These are phyloP conservation scores for Xylariaceae sp. DNA, from an alignment of 2,329 filamentous ascomycete genomes.

Conservation along the genomic window DNA sequence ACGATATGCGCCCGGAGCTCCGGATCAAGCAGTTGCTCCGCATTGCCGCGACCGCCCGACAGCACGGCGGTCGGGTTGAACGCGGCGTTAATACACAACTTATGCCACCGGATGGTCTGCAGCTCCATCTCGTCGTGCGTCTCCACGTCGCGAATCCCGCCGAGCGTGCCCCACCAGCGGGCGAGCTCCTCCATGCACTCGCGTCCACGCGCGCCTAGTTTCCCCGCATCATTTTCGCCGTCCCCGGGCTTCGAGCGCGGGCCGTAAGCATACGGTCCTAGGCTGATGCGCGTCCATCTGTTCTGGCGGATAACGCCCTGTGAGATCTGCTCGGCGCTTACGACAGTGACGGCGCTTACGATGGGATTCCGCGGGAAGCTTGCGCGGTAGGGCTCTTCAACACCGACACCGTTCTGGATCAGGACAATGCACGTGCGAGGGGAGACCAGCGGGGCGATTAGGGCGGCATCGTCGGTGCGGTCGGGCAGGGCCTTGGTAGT, in stretches of 20 bases:
- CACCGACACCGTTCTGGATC: slow-evolving; percentile 68
- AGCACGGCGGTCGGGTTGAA: slow-evolving; percentile 71
- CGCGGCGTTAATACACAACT: slow-evolving; percentile 70
- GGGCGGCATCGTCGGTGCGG: slow-evolving; percentile 55
- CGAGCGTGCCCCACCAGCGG: slow-evolving; percentile 50
- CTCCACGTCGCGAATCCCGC: slow-evolving; percentile 62
- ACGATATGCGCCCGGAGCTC: slow-evolving; percentile 59
- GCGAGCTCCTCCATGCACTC: slow-evolving; percentile 48
- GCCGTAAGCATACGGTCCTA: slow-evolving; percentile 60
- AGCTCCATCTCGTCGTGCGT: slow-evolving; percentile 61
- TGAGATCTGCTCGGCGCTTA: slow-evolving; percentile 61
- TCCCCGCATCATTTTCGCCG: slow-evolving; percentile 24
- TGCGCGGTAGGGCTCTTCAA: slow-evolving; percentile 60
- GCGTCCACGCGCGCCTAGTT: slow-evolving; percentile 35
- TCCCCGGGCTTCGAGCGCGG: slow-evolving; percentile 32
- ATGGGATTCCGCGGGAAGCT: slow-evolving; percentile 59
- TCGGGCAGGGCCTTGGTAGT: slow-evolving; percentile 69
- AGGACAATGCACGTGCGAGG: slow-evolving; percentile 56
- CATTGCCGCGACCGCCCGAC: slow-evolving; percentile 59
- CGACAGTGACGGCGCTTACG: slow-evolving; percentile 64
- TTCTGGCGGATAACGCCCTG: slow-evolving; percentile 65
- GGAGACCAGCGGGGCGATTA: slow-evolving; percentile 57
- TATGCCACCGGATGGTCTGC: slow-evolving; percentile 70
- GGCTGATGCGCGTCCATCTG: slow-evolving; percentile 67
- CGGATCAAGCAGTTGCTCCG: slow-evolving; percentile 60